Evolutionary conservation across 2,329 filamentous ascomycete species (phyloP).

Genomic region (Mycosphaerella arachidis): DNA sequence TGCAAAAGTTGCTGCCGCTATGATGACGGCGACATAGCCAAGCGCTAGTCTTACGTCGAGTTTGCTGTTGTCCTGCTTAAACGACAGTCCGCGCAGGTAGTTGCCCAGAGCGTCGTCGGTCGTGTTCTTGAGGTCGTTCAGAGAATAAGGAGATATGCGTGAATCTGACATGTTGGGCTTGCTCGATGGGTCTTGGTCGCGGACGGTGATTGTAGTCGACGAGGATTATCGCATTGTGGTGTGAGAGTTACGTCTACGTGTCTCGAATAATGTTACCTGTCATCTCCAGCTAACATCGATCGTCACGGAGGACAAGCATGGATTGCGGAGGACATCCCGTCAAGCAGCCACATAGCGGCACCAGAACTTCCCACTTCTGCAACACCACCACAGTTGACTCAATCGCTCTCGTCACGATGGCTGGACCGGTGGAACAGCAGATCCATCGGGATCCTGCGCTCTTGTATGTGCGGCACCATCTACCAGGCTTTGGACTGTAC

Average conservation of each 20-base stretch:
- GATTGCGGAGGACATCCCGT: background rate
- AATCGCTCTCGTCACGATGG: slow-evolving; percentile 53
- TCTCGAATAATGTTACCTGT: background rate
- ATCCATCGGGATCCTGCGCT: slow-evolving; percentile 98
- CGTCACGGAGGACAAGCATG: background rate
- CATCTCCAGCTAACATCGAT: background rate
- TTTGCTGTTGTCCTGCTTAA: slow-evolving; percentile 74
- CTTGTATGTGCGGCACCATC: slow-evolving; percentile 61
- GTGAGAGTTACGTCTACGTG: background rate
- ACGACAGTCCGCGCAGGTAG: slow-evolving; percentile 84
- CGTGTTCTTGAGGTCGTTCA: slow-evolving; percentile 87
- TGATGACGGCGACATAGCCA: slow-evolving; percentile 74
- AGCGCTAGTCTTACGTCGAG: slow-evolving; percentile 77
- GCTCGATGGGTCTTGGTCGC: background rate
- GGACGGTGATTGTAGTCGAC: background rate
- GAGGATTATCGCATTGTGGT: slow-evolving; percentile 5
- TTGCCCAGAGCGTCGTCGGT: slow-evolving; percentile 91
- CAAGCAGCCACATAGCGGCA: background rate
- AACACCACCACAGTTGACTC: background rate
- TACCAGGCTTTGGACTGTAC: slow-evolving; percentile 20
- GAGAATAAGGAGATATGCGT: slow-evolving; percentile 33
- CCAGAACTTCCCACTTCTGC: background rate
- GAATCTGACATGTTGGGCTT: slow-evolving; percentile 28
- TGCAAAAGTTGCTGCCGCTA: slow-evolving; percentile 78
- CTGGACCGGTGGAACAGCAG: slow-evolving; percentile 80